A percentile compares a stretch with the other conserved stretches of the same genome.
Conservation (phyloP, 441 rosid species). For the Erodium moschatum region DNA sequence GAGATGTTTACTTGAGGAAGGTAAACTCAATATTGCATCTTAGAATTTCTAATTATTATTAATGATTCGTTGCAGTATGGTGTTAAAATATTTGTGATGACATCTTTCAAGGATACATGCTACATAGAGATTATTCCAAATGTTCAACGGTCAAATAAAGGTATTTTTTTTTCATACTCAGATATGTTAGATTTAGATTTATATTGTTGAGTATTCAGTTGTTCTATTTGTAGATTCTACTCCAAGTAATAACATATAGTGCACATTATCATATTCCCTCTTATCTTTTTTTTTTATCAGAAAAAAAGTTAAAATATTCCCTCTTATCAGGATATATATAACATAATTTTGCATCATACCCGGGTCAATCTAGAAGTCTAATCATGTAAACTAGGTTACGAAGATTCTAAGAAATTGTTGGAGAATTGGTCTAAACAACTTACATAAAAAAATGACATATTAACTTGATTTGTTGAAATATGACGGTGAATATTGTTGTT, state of each 20-base stretch:
- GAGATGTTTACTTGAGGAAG: background rate
- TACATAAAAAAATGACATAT: too few species aligned
- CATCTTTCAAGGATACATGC: slow-evolving; percentile 72
- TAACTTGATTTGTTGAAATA: too few species aligned
- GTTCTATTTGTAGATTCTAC: background rate
- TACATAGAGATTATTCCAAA: slow-evolving; percentile 59
- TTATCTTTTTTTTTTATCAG: too few species aligned
- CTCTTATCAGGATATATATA: background rate
- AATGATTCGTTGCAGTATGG: slow-evolving; percentile 45
- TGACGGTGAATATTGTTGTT: too few species aligned
- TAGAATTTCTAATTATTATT: slow-evolving; percentile 18
- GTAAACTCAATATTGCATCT: slow-evolving; percentile 4
- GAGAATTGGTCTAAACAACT: background rate
- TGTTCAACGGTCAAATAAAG: slow-evolving; percentile 43
- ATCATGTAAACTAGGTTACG: background rate
- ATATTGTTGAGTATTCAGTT: background rate
- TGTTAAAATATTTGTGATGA: slow-evolving; percentile 56
- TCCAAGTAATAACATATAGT: background rate
- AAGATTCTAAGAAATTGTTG: background rate
- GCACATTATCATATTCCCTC: background rate
- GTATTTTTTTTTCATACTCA: slow-evolving; percentile 24
- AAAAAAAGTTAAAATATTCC: too few species aligned
- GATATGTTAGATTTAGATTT: background rate
- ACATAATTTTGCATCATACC: background rate
- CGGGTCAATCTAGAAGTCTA: background rate